phyloP scores from a whole-genome alignment of 305 asterid genomes.

The Plantago lanceolata region DNA sequence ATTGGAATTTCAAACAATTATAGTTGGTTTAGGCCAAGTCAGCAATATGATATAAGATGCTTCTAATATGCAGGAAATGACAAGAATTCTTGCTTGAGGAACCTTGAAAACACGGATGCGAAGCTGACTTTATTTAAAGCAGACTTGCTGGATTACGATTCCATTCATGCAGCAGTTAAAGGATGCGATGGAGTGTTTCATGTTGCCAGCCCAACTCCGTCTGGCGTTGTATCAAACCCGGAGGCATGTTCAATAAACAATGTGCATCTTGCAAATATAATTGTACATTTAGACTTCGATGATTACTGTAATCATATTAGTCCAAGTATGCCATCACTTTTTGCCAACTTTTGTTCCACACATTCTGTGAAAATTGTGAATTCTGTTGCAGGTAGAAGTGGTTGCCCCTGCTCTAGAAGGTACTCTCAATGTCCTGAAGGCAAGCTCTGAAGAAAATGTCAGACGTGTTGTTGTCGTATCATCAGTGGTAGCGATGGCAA shows the following conservation, averaged over 20 bases:
- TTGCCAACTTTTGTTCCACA: background rate
- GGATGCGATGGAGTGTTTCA: constrained; percentile 85
- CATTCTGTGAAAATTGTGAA: constrained; percentile 4
- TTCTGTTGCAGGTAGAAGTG: constrained; percentile 55
- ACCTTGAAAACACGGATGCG: constrained; percentile 45
- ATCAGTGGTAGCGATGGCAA: constrained; percentile 41
- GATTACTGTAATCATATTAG: background rate
- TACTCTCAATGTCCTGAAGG: constrained; percentile 66
- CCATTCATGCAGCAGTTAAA: constrained; percentile 52
- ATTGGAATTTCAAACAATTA: too few relatives aligned
- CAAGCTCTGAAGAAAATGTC: constrained; percentile 53
- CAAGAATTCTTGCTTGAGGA: constrained; percentile 49
- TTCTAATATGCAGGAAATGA: constrained; percentile 37
- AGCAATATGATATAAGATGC: background rate
- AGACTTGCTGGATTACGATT: constrained; percentile 57
- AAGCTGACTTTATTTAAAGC: constrained; percentile 58
- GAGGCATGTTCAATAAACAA: constrained; percentile 41
- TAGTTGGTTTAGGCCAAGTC: too few relatives aligned
- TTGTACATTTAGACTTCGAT: background rate
- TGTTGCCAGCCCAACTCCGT: constrained; percentile 69
- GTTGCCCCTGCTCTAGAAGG: constrained; percentile 67
- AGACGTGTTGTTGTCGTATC: constrained; percentile 60
- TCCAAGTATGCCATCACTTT: background rate
- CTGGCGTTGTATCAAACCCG: constrained; percentile 48
- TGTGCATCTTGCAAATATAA: background rate